phyloP scores from a whole-genome alignment of 1,284 basidiomycete species.

The Irpex sp. region DNA sequence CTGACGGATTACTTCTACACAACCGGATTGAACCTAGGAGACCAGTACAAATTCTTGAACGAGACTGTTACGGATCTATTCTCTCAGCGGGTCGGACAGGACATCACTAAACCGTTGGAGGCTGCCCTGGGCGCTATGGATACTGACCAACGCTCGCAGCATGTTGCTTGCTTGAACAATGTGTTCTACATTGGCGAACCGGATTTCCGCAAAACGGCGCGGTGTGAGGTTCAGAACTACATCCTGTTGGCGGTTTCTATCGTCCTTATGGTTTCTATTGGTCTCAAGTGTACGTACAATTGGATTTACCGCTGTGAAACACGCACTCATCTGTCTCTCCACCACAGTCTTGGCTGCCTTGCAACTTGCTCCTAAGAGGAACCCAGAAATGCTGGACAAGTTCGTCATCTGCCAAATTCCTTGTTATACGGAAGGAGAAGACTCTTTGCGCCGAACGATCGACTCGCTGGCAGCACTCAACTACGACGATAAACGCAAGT shows the following conservation, averaged over 20 bases:
- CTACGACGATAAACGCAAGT: conserved; percentile 97
- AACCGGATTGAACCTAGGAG: conserved; percentile 39
- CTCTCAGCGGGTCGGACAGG: conserved; percentile 77
- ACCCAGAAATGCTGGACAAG: conserved; percentile 92
- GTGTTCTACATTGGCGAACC: conserved; percentile 75
- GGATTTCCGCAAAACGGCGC: conserved; percentile 81
- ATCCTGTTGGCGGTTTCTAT: conserved; percentile 77
- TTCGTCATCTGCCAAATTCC: conserved; percentile 95
- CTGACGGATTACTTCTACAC: conserved; percentile 88
- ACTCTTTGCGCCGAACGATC: conserved; percentile 89
- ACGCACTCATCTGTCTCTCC: conserved; percentile 4
- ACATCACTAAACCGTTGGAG: conserved; percentile 70
- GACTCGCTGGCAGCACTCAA: conserved; percentile 88
- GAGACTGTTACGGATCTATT: conserved; percentile 61
- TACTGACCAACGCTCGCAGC: conserved; percentile 40
- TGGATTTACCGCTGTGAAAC: conserved; percentile 2
- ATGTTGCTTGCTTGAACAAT: conserved; percentile 75
- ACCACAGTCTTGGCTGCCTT: conserved; percentile 81
- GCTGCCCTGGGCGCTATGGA: conserved; percentile 51
- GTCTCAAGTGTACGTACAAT: conserved; percentile 72
- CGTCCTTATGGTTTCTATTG: conserved; percentile 79
- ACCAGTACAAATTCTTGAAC: conserved; percentile 66
- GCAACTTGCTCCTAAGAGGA: conserved; percentile 76
- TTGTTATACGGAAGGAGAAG: conserved; percentile 97
- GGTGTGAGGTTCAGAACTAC: conserved; percentile 87